phyloP scores from a whole-genome alignment of 2,329 filamentous ascomycete genomes.

The Paraconiothyrium brasiliense region DNA sequence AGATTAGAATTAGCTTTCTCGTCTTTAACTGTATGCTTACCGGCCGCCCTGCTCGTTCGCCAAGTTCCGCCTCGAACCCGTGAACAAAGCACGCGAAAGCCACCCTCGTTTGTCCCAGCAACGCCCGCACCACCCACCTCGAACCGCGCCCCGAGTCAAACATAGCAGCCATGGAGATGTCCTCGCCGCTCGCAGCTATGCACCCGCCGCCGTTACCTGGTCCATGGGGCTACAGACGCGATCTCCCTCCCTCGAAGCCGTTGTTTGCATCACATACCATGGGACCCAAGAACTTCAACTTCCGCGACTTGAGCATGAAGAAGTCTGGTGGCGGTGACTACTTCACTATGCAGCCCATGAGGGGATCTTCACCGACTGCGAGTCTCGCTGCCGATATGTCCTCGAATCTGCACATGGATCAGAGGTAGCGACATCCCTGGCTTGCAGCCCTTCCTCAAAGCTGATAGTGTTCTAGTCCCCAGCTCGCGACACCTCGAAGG shows the following conservation, averaged over 20 bases:
- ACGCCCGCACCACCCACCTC: constrained; percentile 21
- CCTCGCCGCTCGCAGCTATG: constrained; percentile 93
- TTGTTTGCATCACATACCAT: constrained; percentile 65
- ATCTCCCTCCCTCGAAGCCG: constrained; percentile 63
- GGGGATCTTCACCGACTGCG: constrained; percentile 88
- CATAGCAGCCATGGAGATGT: constrained; percentile 77
- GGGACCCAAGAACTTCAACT: constrained; percentile 75
- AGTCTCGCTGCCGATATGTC: constrained; percentile 93
- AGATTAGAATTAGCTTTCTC: constrained; percentile 53
- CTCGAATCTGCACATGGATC: constrained; percentile 96
- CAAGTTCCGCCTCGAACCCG: constrained; percentile 29
- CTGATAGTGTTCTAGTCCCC: constrained; percentile 70
- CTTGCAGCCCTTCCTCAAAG: constrained; percentile 25
- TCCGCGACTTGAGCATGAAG: constrained; percentile 78
- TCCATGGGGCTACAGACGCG: constrained; percentile 69
- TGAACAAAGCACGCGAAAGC: constrained; percentile 22
- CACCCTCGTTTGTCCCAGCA: constrained; percentile 31
- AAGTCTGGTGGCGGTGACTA: constrained; percentile 75
- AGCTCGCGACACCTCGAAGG: constrained; percentile 82
- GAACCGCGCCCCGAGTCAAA: neutral
- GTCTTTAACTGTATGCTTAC: constrained; percentile 49
- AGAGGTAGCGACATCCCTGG: constrained; percentile 71
- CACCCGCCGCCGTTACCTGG: constrained; percentile 74
- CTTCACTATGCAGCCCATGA: constrained; percentile 80
- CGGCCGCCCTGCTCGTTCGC: constrained; percentile 24